Conservation (phyloP, 176 grass and related monocot species). For the Eragrostis curvula region DNA sequence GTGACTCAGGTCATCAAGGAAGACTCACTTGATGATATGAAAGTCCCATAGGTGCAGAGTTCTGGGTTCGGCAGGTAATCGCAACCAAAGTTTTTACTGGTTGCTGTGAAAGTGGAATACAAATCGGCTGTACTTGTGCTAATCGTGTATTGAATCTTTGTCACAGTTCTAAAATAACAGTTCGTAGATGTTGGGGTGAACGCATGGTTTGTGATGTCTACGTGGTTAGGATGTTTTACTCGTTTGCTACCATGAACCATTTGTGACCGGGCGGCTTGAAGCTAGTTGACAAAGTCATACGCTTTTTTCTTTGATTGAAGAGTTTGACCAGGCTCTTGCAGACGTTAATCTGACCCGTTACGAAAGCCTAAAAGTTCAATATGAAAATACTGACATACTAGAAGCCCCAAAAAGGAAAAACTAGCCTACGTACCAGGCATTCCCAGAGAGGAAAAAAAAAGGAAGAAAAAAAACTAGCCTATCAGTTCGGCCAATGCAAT, state of each 20-base stretch:
- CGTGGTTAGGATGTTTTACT: not conserved
- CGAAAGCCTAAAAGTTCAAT: not conserved
- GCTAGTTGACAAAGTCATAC: too few species aligned
- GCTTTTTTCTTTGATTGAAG: too few species aligned
- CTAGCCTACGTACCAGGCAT: not conserved
- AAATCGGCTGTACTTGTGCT: slow-evolving; percentile 26
- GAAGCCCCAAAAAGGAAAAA: not conserved
- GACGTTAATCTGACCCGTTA: not conserved
- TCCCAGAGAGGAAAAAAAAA: too few species aligned
- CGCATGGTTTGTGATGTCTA: not conserved
- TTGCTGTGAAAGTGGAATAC: slow-evolving; percentile 40
- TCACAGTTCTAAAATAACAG: not conserved
- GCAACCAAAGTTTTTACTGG: slow-evolving; percentile 27
- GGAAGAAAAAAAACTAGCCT: too few species aligned
- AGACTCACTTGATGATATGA: slow-evolving; percentile 15
- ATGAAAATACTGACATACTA: not conserved
- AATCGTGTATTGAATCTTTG: not conserved
- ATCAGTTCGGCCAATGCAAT: too few species aligned
- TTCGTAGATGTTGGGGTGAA: not conserved
- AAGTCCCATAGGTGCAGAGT: not conserved
- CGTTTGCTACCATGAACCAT: not conserved
- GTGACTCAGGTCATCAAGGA: not conserved
- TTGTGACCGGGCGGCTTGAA: not conserved
- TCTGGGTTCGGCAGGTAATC: slow-evolving; percentile 10
- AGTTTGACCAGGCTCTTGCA: not conserved